A percentile compares a stretch with the other conserved stretches of the same genome.
Evolutionary conservation across 208 protist species (phyloP).

Genomic region (Leishmania mexicana): DNA sequence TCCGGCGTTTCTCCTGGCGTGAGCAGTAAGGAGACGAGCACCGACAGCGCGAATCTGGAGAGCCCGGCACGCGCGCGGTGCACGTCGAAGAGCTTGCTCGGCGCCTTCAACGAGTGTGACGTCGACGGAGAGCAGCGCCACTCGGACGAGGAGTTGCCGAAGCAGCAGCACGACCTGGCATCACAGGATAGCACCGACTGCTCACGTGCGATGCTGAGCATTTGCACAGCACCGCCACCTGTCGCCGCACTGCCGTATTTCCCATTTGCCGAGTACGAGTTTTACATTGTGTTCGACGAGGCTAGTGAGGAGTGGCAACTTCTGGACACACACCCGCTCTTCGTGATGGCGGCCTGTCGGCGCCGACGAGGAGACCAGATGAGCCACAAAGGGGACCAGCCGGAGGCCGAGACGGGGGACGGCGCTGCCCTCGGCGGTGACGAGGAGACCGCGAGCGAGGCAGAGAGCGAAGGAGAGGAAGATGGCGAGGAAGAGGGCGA

Average conservation of each 20-base stretch:
- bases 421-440: constrained; percentile 2
- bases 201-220: constrained; percentile 9
- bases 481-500: constrained; percentile 13
- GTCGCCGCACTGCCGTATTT: constrained; percentile 31
- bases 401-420: neutral
- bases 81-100: constrained; percentile 29
- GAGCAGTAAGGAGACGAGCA: constrained; percentile 7
- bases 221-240: constrained; percentile 19
- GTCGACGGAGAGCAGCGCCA: neutral
- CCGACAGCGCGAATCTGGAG: constrained; percentile 6
- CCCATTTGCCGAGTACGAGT: constrained; percentile 31
- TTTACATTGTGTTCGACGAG: constrained; percentile 49
- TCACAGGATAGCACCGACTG: neutral
- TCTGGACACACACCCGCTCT: constrained; percentile 52
- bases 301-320: constrained; percentile 51
- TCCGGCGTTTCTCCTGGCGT: constrained; percentile 20
- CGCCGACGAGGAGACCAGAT: constrained; percentile 31
- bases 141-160: neutral
- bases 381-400: neutral
- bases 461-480: constrained; percentile 25
- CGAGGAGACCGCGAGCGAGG: constrained; percentile 28
- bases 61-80: constrained; percentile 9
- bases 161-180: neutral
- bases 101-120: constrained; percentile 23
- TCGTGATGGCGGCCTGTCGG: constrained; percentile 36